Evolutionary conservation across 139 green algal genomes (phyloP).

Genomic region (Choricystis sp.): DNA sequence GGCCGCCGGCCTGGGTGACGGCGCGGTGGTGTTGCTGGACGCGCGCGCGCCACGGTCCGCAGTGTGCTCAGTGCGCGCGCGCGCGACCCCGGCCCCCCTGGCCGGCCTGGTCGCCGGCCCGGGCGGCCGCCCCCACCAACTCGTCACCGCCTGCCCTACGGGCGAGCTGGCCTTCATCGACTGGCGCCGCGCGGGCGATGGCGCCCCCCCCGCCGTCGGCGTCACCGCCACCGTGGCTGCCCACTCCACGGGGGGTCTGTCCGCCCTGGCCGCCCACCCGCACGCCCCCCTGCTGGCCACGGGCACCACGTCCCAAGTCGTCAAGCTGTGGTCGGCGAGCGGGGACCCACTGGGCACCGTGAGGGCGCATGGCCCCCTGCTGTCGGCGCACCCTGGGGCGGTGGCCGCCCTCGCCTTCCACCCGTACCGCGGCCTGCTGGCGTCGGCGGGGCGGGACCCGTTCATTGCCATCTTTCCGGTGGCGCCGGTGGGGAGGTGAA

Average conservation of each 20-base stretch:
- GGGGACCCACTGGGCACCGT: slow-evolving; percentile 16
- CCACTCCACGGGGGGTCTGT: slow-evolving; percentile 51
- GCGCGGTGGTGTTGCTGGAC: slow-evolving; percentile 7
- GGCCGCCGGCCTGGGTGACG: slow-evolving; percentile 4
- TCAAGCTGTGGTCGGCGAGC: slow-evolving; percentile 51
- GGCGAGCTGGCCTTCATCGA: not conserved
- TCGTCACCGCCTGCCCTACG: not conserved
- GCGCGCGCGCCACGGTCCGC: slow-evolving; percentile 31
- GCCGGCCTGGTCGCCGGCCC: not conserved
- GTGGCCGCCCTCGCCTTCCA: slow-evolving; percentile 65
- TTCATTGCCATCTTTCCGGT: slow-evolving; percentile 21
- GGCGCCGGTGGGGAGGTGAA: not conserved
- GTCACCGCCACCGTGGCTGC: slow-evolving; percentile 48
- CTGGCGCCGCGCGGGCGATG: not conserved
- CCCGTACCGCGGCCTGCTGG: slow-evolving; percentile 49
- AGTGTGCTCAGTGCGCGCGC: slow-evolving; percentile 7
- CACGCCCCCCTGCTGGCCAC: slow-evolving; percentile 68
- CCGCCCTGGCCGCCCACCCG: slow-evolving; percentile 50
- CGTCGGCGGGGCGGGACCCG: slow-evolving; percentile 30
- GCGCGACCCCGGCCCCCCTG: not conserved
- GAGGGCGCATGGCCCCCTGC: not conserved
- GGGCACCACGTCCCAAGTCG: slow-evolving; percentile 41
- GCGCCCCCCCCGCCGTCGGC: slow-evolving; percentile 5
- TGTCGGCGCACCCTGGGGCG: slow-evolving; percentile 28
- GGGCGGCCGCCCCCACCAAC: not conserved